phyloP scores from a whole-genome alignment of 306 rosid genomes.

The Vigna mungo region DNA sequence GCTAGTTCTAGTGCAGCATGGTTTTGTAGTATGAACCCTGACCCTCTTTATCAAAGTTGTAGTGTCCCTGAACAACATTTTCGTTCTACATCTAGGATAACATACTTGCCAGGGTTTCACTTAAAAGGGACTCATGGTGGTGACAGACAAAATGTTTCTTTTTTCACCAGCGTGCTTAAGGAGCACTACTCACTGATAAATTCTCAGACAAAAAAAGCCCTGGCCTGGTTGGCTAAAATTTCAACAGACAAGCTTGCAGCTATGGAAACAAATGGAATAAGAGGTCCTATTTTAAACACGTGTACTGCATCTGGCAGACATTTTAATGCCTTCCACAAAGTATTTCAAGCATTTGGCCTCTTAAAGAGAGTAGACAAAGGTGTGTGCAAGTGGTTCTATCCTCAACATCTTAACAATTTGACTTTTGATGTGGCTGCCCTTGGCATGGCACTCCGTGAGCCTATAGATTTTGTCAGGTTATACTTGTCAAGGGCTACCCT shows the following conservation, averaged over 20 bases:
- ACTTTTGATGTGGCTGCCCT: slow-evolving; percentile 89
- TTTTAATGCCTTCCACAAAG: slow-evolving; percentile 60
- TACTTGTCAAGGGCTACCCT: slow-evolving; percentile 95
- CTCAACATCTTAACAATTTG: slow-evolving; percentile 74
- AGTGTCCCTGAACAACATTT: slow-evolving; percentile 71
- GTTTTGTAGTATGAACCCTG: slow-evolving; percentile 95
- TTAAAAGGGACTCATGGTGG: slow-evolving; percentile 78
- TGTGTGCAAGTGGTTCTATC: slow-evolving; percentile 76
- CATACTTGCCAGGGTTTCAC: slow-evolving; percentile 76
- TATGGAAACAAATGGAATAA: slow-evolving; percentile 86
- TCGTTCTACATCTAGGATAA: slow-evolving; percentile 62
- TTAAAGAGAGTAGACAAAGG: slow-evolving; percentile 71
- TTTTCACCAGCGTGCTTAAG: slow-evolving; percentile 82
- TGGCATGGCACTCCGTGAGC: slow-evolving; percentile 72
- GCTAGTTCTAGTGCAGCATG: slow-evolving; percentile 72
- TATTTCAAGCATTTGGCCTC: slow-evolving; percentile 91
- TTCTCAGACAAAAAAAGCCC: slow-evolving; percentile 74
- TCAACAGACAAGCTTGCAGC: slow-evolving; percentile 62
- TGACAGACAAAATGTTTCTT: slow-evolving; percentile 73
- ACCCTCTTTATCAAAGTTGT: slow-evolving; percentile 76
- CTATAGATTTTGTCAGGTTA: slow-evolving; percentile 78
- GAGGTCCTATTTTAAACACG: slow-evolving; percentile 68
- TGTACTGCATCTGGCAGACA: slow-evolving; percentile 48
- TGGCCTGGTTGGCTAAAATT: slow-evolving; percentile 78
- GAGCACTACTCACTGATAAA: slow-evolving; percentile 71